phyloP scores from a whole-genome alignment of 257 asterid genomes.

The Solanum sparsipilum region DNA sequence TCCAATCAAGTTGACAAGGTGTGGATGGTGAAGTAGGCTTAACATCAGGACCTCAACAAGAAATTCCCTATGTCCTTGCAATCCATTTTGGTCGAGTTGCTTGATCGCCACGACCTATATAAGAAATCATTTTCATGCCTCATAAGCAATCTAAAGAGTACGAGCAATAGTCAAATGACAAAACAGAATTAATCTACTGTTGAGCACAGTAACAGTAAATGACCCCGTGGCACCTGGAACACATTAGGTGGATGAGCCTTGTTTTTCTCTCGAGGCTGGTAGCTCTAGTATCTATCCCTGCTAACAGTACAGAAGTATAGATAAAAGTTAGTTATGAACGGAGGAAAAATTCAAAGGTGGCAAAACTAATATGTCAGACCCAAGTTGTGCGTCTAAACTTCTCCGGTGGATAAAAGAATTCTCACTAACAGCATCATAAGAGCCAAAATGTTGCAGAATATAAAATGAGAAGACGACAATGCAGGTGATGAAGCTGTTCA shows the following conservation, averaged over 20 bases:
- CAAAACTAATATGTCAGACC: background rate
- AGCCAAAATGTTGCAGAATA: background rate
- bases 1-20: constrained; percentile 71
- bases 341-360: background rate
- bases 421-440: background rate
- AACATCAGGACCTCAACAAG: constrained; percentile 78
- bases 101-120: constrained; percentile 67
- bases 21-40: constrained; percentile 70
- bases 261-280: background rate
- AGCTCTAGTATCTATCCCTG: background rate
- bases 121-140: background rate
- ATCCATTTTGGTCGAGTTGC: constrained; percentile 69
- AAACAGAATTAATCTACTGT: background rate
- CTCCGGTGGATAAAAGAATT: background rate
- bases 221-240: background rate
- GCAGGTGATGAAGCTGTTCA: background rate
- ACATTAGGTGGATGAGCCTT: background rate
- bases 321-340: background rate
- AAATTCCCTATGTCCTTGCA: constrained; percentile 83
- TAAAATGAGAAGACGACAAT: background rate
- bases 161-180: background rate
- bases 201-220: background rate
- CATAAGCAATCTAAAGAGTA: background rate
- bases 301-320: background rate
- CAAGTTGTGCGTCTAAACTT: background rate